Evolutionary conservation across 2,329 filamentous ascomycete genomes (phyloP), one percentile per base, ranked within the genome.

Genomic region (Alternaria tenuissima): DNA sequence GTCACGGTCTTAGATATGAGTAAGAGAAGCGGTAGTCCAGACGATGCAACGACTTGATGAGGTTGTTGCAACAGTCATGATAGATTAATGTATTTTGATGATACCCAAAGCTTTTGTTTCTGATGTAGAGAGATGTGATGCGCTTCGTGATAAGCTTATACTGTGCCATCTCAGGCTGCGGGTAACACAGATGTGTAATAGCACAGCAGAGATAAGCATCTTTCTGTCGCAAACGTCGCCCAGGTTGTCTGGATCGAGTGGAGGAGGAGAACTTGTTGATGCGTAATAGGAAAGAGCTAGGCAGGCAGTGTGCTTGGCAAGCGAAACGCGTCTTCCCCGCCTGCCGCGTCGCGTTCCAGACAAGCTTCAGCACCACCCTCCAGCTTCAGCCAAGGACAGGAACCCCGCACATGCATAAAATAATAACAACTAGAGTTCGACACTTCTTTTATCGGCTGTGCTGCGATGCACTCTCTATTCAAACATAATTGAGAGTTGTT

Each of bases 1-100:
- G 77, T 3, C 57, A 78, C 62, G 76, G 77, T 3, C 55, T 80
- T 60, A 73, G 65, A 14, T 80, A 79, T 66, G 61, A 43, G 8
- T 49, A 49, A 18, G 2, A 4, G n/a, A 18, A 16, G 16, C 2
- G 32, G 12, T 1, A 14, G 26, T 16, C 14, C 32, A 22, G 11
- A 9, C 22, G 30, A 34, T 14, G 32, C 20, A 7, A 48, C 16
- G 30, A 48, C 18, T 7, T 24, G 16, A 34, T 2, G 44, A 48
- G 6, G 24, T 26, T 12, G 18, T 24, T n/a, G 5, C 12, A 4
- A 36, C 16, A 16, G 18, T 36, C 7, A 48, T 48, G 20, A 24
- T 48, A 48, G 18, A 20, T 48, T 48, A 36, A 48, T 48, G 30
- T 48, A 36, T 36, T 48, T 48, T 24, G 46, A 22, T 48, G 30